phyloP scores from a whole-genome alignment of 2,329 filamentous ascomycete genomes.

The Colletotrichum karsti region DNA sequence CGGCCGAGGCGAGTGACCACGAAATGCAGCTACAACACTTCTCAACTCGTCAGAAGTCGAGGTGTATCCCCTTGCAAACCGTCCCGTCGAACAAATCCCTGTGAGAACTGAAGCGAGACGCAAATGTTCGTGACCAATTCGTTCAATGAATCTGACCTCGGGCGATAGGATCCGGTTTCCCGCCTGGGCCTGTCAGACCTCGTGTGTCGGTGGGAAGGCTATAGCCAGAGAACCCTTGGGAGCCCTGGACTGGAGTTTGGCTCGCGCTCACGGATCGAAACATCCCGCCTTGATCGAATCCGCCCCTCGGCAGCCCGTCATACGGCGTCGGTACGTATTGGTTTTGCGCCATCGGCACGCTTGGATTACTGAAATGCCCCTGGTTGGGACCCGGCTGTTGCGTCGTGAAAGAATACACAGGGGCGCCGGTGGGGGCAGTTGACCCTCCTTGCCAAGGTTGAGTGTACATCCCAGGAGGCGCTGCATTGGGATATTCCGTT shows the following conservation, averaged over 20 bases:
- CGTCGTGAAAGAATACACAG: constrained; percentile 56
- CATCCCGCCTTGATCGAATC: constrained; percentile 42
- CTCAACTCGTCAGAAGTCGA: no score
- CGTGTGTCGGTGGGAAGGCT: constrained; percentile 41
- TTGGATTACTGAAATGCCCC: constrained; percentile 39
- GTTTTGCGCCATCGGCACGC: constrained; percentile 41
- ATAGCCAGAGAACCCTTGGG: constrained; percentile 44
- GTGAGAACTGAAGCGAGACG: not conserved
- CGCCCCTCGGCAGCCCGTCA: constrained; percentile 41
- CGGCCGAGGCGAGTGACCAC: no score
- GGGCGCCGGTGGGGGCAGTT: constrained; percentile 47
- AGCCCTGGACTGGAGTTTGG: constrained; percentile 37
- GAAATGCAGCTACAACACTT: not conserved
- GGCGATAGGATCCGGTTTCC: constrained; percentile 18
- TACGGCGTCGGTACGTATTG: constrained; percentile 45
- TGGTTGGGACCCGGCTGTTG: constrained; percentile 44
- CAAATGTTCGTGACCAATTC: not conserved
- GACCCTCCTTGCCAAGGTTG: constrained; percentile 55
- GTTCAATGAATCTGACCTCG: constrained; percentile 25
- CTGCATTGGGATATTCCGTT: constrained; percentile 54
- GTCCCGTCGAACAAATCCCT: not conserved
- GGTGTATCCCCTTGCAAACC: not conserved
- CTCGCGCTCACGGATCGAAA: constrained; percentile 43
- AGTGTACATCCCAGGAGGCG: constrained; percentile 48
- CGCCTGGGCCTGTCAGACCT: constrained; percentile 33